Conservation (phyloP, 768 basidiomycete species). For the Leccinum disarticulatum region DNA sequence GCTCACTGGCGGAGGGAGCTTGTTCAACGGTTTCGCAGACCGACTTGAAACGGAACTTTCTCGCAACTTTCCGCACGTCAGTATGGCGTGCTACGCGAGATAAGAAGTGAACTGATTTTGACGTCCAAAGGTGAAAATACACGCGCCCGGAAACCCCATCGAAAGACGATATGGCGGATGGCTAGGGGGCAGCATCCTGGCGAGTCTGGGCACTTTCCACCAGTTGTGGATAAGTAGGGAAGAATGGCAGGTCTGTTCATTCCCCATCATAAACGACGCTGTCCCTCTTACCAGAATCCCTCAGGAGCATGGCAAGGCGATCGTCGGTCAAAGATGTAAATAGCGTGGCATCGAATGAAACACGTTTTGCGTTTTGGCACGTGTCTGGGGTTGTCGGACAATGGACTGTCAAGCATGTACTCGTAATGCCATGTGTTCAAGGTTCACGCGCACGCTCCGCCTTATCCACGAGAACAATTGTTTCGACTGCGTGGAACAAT, state of each 20-base stretch:
- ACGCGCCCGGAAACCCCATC: conserved; percentile 85
- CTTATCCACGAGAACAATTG: neutral
- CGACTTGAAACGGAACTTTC: conserved; percentile 75
- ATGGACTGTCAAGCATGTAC: neutral
- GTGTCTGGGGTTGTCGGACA: neutral
- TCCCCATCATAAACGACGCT: conserved; percentile 1
- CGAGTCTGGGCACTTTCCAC: conserved; percentile 95
- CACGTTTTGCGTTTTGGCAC: neutral
- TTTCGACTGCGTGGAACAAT: conserved; percentile 7
- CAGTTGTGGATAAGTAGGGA: conserved; percentile 94
- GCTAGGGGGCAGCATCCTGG: conserved; percentile 95
- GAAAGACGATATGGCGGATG: conserved; percentile 92
- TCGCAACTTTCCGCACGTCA: conserved; percentile 75
- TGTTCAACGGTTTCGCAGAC: conserved; percentile 84
- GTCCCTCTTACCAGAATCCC: conserved; percentile 4
- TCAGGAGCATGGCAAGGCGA: conserved; percentile 80
- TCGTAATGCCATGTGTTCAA: neutral
- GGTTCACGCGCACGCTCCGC: neutral
- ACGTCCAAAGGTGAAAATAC: conserved; percentile 76
- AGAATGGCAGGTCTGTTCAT: conserved; percentile 77
- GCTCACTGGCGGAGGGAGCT: conserved; percentile 90
- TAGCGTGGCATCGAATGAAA: conserved; percentile 31
- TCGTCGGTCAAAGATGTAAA: conserved; percentile 86
- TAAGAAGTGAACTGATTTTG: conserved; percentile 10
- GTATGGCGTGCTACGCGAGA: conserved; percentile 28